Evolutionary conservation across 371 early-diverging fungal genomes (phyloP), one percentile per base, ranked within the genome.

Genomic region (Funneliformis caledonium): DNA sequence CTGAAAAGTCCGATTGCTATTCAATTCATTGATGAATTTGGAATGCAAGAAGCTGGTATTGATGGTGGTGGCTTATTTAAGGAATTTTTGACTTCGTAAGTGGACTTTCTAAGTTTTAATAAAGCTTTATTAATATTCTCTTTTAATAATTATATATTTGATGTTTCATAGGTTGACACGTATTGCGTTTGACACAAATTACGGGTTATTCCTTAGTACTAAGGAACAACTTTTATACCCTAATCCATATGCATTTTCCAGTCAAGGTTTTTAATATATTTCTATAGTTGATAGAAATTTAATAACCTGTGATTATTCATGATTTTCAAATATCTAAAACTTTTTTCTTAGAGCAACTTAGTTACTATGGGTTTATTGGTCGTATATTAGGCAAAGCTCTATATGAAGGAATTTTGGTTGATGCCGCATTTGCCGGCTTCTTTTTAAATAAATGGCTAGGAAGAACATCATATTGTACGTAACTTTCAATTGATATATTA

Each of bases 331-430:
- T 47, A 33, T 26, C 50, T 61, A 70, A 14, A 69, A 42, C 26
- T 48, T 52, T 45, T 3, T 43, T 45, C 61, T 10, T 81, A 86
- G 89, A 88, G 9, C 92, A 93, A 76, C 85, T 97, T 60, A 87
- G 89, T 11, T 90, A 92, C 59, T 94, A 93, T 83, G 91, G 93
- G 76, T 98, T 97, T 79, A 82, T 98, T 10, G 99, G 99, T 2
- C 89, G 95, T 1, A 94, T 98, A 65, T 88, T 98, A 43, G 97
- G 97, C 75, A 98, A 98, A 85, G 98, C 97, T 0, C 85, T 98
- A 33, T 96, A 96, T 78, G 97, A 98, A 84, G 96, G 96, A 33
- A 93, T 97, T 37, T 86, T 98, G 26, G 87, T 98, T n/a, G 97
- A 97, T 76, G 94, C 91, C 10, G 92, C 93, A 7, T 97, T 98